Evolutionary conservation across 164 flowering plant species (phyloP).

Genomic region (Santalum album): DNA sequence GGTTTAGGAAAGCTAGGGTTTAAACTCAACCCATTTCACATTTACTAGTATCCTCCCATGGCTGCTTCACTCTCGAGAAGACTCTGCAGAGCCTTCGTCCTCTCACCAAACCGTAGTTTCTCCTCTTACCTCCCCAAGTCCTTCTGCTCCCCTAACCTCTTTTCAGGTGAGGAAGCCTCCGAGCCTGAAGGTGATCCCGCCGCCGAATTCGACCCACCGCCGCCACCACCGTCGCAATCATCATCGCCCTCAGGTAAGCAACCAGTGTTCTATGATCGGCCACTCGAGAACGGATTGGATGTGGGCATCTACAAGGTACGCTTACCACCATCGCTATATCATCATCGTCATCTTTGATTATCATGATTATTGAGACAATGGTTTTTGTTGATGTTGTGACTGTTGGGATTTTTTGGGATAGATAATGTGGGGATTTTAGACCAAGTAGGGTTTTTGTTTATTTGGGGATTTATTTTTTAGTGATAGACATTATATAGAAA

Average conservation of each 20-base stretch:
- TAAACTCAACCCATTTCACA: too few relatives aligned
- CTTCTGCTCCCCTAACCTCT: slow-evolving; percentile 12
- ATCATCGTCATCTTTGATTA: not conserved
- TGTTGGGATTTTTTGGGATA: not conserved
- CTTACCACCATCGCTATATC: not conserved
- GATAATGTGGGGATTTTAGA: too few relatives aligned
- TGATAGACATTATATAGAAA: too few relatives aligned
- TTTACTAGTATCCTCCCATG: slow-evolving; percentile 4
- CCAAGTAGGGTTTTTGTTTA: too few relatives aligned
- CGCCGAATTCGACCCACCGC: not conserved
- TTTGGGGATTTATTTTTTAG: too few relatives aligned
- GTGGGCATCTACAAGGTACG: slow-evolving; percentile 73
- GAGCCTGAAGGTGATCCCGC: slow-evolving; percentile 17
- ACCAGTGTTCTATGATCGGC: slow-evolving; percentile 17
- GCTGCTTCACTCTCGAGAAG: slow-evolving; percentile 23
- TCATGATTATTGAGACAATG: not conserved
- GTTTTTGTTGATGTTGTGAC: not conserved
- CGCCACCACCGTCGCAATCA: slow-evolving; percentile 9
- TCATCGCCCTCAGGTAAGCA: slow-evolving; percentile 8
- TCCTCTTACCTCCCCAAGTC: slow-evolving; percentile 9
- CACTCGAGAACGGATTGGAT: slow-evolving; percentile 67
- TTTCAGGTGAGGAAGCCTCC: slow-evolving; percentile 8
- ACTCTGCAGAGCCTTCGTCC: slow-evolving; percentile 28
- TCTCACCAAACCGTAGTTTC: slow-evolving; percentile 12
- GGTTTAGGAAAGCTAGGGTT: not conserved